These are phyloP conservation scores for Tolypocladium guangdongense DNA, from an alignment of 2,329 filamentous ascomycete genomes.

Conservation along the genomic window DNA sequence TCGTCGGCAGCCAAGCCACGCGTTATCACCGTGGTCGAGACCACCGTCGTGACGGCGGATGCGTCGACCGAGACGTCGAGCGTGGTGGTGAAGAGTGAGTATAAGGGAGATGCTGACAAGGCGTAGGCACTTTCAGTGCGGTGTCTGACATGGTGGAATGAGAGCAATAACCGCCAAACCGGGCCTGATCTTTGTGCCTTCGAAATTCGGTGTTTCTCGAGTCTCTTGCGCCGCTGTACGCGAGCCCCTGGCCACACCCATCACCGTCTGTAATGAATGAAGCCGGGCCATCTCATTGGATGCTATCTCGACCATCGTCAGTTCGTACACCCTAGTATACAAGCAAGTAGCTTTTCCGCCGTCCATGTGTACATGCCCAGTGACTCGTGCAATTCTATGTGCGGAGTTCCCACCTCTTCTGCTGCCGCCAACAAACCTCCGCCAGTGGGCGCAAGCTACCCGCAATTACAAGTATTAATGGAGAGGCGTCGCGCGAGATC, in stretches of 20 bases:
- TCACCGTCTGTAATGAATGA: background rate
- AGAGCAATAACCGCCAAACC: too few species aligned
- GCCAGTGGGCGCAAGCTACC: background rate
- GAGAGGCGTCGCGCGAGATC: background rate
- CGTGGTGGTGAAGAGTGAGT: background rate
- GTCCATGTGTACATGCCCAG: background rate
- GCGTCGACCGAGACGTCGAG: background rate
- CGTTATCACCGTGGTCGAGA: constrained; percentile 2
- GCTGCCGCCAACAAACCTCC: background rate
- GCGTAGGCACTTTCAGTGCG: background rate
- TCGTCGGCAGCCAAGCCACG: background rate
- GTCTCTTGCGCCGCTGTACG: background rate
- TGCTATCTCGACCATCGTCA: constrained; percentile 2
- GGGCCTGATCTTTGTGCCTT: background rate
- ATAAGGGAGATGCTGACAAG: background rate
- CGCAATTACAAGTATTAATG: background rate
- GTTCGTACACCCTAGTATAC: constrained; percentile 7
- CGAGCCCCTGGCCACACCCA: background rate
- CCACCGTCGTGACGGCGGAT: background rate
- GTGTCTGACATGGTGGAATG: too few species aligned
- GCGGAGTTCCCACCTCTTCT: background rate
- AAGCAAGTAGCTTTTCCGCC: background rate
- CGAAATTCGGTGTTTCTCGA: background rate
- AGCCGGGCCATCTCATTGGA: background rate
- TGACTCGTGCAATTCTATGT: background rate